A percentile compares a stretch with the other conserved stretches of the same genome.
These are phyloP conservation scores for Fusarium verrucosum DNA, from an alignment of 2,329 filamentous ascomycete genomes.

Conservation along the genomic window DNA sequence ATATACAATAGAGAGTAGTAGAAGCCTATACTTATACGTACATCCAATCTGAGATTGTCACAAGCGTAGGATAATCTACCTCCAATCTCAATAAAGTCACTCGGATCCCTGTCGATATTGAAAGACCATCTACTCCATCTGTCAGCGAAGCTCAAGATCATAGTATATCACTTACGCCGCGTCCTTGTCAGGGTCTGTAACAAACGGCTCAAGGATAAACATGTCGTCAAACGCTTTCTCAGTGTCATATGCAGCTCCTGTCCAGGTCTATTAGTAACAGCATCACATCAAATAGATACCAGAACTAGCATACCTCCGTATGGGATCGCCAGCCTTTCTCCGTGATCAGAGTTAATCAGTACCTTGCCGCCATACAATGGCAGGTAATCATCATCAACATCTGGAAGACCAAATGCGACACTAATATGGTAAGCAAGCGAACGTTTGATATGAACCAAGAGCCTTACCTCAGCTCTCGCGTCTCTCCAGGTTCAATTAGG, in stretches of 20 bases:
- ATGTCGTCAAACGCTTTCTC: constrained; percentile 53
- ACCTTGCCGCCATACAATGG: constrained; percentile 58
- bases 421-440: constrained; percentile 26
- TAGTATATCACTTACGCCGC: constrained; percentile 34
- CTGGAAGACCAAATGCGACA: constrained; percentile 45
- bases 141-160: not conserved
- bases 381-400: constrained; percentile 48
- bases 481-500: constrained; percentile 45
- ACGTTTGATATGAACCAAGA: too few relatives aligned
- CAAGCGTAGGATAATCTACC: constrained; percentile 48
- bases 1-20: not conserved
- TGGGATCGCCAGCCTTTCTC: constrained; percentile 54
- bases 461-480: constrained; percentile 43
- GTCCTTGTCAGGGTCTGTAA: constrained; percentile 39
- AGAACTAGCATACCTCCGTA: constrained; percentile 49
- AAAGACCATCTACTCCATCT: constrained; percentile 47
- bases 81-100: constrained; percentile 47
- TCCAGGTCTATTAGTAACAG: not conserved
- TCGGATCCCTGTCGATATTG: constrained; percentile 39
- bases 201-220: constrained; percentile 46
- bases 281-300: not conserved
- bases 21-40: constrained; percentile 27
- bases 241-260: constrained; percentile 51
- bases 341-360: constrained; percentile 51
- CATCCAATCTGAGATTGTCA: constrained; percentile 50